Evolutionary conservation across 108 stramenopile species (phyloP).

Genomic region (Conticribra guillardii): DNA sequence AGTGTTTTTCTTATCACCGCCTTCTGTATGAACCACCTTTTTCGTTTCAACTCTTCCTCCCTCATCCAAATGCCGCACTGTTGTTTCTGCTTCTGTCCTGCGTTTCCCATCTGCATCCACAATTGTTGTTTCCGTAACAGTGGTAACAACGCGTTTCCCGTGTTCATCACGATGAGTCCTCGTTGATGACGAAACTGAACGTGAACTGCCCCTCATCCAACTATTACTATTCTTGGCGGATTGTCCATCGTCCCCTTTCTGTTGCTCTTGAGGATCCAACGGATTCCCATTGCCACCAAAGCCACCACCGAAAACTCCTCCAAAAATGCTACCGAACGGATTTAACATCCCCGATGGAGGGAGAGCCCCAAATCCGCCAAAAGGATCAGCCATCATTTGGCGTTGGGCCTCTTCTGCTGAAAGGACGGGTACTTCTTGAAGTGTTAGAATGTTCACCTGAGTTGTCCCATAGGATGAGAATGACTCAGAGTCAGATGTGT

Average conservation of each 20-base stretch:
- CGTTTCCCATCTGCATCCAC: conserved; percentile 39
- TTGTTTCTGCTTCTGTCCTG: conserved; percentile 30
- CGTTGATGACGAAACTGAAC: conserved; percentile 33
- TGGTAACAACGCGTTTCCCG: conserved; percentile 40
- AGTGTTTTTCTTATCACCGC: conserved; percentile 2
- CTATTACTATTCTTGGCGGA: conserved; percentile 9
- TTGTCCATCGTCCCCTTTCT: background rate
- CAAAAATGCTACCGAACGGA: conserved; percentile 42
- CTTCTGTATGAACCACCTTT: conserved; percentile 14
- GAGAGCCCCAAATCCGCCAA: conserved; percentile 36
- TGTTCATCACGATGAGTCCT: conserved; percentile 38
- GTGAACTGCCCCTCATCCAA: conserved; percentile 19
- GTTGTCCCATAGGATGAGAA: conserved; percentile 44
- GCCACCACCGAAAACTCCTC: conserved; percentile 42
- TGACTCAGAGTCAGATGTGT: conserved; percentile 2
- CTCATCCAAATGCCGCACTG: conserved; percentile 41
- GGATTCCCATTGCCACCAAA: conserved; percentile 10
- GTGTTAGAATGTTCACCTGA: conserved; percentile 37
- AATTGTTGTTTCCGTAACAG: conserved; percentile 32
- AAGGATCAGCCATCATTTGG: conserved; percentile 33
- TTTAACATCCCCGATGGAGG: conserved; percentile 35
- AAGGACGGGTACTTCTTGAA: conserved; percentile 33
- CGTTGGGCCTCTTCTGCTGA: conserved; percentile 1
- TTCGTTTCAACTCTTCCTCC: conserved; percentile 45
- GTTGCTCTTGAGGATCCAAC: background rate